Evolutionary conservation across 768 basidiomycete genomes (phyloP).

Genomic region (Cystobasidium onofrii): DNA sequence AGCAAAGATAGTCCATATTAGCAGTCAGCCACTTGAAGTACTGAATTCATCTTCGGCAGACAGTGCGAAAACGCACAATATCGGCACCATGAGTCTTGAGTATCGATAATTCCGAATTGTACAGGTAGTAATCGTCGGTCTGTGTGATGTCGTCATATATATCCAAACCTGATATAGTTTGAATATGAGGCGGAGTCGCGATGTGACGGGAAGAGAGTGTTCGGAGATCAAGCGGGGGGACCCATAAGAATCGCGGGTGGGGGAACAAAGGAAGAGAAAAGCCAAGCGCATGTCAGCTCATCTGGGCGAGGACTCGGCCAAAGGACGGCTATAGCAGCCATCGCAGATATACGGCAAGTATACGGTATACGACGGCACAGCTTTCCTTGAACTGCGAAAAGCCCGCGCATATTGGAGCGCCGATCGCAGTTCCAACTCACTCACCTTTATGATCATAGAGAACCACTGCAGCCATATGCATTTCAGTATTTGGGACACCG

Average conservation of each 20-base stretch:
- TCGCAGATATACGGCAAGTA: too few relatives aligned
- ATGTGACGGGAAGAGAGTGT: conserved; percentile 58
- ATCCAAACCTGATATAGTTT: conserved; percentile 56
- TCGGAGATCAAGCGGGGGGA: not conserved
- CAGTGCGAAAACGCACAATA: conserved; percentile 53
- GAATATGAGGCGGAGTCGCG: conserved; percentile 52
- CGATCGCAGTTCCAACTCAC: not conserved
- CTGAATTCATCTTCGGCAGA: not conserved
- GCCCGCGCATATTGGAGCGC: not conserved
- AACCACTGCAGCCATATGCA: not conserved
- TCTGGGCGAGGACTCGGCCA: too few relatives aligned
- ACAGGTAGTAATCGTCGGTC: conserved; percentile 76
- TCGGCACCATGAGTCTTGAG: conserved; percentile 63
- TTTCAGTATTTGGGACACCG: not conserved
- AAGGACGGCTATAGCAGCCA: too few relatives aligned
- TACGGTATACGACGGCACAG: too few relatives aligned
- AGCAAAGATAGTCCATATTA: too few relatives aligned
- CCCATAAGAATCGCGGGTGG: not conserved
- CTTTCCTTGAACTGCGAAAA: not conserved
- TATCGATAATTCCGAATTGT: conserved; percentile 77
- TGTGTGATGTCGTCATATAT: conserved; percentile 80
- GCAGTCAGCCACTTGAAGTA: not conserved
- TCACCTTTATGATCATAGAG: conserved; percentile 29
- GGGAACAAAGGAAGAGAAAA: not conserved
- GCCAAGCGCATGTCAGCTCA: too few relatives aligned